Evolutionary conservation across 306 rosid genomes (phyloP).

Genomic region (Dalbergia oliveri): DNA sequence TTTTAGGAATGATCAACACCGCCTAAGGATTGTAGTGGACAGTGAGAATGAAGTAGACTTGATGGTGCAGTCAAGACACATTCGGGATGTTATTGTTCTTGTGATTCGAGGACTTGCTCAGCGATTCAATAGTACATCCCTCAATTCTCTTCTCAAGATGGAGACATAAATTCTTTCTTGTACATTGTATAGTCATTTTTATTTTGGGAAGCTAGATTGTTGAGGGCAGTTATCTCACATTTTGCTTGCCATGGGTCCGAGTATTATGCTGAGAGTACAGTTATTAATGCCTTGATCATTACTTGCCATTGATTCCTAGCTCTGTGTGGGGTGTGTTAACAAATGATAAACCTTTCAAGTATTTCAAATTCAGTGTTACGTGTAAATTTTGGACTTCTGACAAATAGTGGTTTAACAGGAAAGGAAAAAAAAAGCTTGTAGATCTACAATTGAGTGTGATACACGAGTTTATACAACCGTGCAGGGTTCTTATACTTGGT

Average conservation of each 20-base stretch:
- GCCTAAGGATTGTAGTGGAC: slow-evolving; percentile 86
- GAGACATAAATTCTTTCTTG: slow-evolving; percentile 58
- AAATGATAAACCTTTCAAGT: background rate
- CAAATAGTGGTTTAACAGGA: background rate
- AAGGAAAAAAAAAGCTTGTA: too few relatives aligned
- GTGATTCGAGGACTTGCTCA: slow-evolving; percentile 97
- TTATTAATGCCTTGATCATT: slow-evolving; percentile 30
- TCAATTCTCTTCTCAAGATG: slow-evolving; percentile 94
- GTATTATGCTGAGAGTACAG: slow-evolving; percentile 12
- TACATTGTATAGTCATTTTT: slow-evolving; percentile 41
- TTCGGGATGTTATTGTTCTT: slow-evolving; percentile 86
- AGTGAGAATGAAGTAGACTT: slow-evolving; percentile 87
- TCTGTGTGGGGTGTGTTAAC: background rate
- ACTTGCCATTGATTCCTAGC: slow-evolving; percentile 24
- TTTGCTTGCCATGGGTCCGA: slow-evolving; percentile 23
- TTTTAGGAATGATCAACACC: slow-evolving; percentile 89
- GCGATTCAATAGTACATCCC: slow-evolving; percentile 95
- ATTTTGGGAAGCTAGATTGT: slow-evolving; percentile 25
- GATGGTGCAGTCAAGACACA: slow-evolving; percentile 96
- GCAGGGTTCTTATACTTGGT: too few relatives aligned
- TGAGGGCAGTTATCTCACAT: slow-evolving; percentile 39
- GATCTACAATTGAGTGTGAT: too few relatives aligned
- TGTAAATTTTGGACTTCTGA: background rate
- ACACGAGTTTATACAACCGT: too few relatives aligned
- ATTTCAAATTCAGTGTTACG: background rate